Base-by-base conservation (phyloP, 2,329 filamentous ascomycete species). In the Rutstroemia sp. region DNA sequence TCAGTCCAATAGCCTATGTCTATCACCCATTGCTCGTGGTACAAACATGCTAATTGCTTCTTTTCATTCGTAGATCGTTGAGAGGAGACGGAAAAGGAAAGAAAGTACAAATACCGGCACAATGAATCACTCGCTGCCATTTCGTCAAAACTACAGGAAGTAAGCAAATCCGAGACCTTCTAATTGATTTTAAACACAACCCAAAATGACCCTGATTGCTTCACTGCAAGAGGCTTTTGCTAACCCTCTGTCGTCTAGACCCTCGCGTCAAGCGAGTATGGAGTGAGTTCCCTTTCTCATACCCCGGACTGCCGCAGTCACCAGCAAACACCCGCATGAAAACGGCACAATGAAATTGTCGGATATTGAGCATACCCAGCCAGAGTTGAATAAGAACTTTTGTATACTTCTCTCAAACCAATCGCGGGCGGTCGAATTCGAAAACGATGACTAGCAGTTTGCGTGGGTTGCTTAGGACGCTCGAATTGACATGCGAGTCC, bases 211-310 rank as follows among this genome's bases (percentile, higher is more conserved):
- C 18, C 12, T 10, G 8, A 44, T 25, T 25, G 12, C 23, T 39
- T 9, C 38, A 42, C 23, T 8, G 1, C 7, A 34, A 19, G 52
- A 54, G n/a, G 23, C 49, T 23, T 25, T 10, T 42, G 18, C 47
- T 50, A 23, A 55, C 21, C 2, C 19, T 25, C 38, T 19, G 30
- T 50, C 39, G 7, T n/a, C 6, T 41, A 55, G 53, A 19, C 67
- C 67, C 38, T 69, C 66, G 51, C 59, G 68, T 56, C 66, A 70
- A 57, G 68, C 67, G 39, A 67, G 64, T 21, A 65, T 69, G 54
- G 68, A 70, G 67, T 70, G 54, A 63, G 65, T 62, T 46, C 16
- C 19, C 39, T 42, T 2, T 55, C 34, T 7, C 10, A 50, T 19
- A 4, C 16, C 34, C n/a, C 14, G 9, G 6, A 21, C 14, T 18